Percentiles rank a stretch among this genome's conserved stretches.
These are phyloP conservation scores for Xylaria hypoxylon DNA, from an alignment of 2,329 filamentous ascomycete species.

Conservation along the genomic window DNA sequence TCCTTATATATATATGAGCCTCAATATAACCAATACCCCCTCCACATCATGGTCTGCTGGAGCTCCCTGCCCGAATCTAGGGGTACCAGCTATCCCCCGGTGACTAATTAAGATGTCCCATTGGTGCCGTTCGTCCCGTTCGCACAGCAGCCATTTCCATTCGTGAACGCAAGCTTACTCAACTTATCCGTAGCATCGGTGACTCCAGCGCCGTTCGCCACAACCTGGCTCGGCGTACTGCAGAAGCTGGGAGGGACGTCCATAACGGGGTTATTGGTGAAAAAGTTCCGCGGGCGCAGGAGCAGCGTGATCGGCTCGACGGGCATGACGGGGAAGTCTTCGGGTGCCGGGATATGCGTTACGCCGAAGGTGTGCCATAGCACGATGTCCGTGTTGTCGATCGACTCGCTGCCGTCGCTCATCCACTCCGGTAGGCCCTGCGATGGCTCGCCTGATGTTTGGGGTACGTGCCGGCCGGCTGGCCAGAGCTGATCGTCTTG, in stretches of 20 bases:
- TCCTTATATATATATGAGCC: too few relatives aligned
- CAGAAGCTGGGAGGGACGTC: constrained; percentile 83
- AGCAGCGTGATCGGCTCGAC: constrained; percentile 86
- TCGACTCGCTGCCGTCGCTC: constrained; percentile 72
- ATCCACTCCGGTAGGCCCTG: constrained; percentile 82
- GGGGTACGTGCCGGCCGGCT: constrained; percentile 86
- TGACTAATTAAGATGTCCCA: constrained; percentile 18
- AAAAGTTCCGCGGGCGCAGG: constrained; percentile 84
- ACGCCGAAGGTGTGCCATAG: constrained; percentile 95
- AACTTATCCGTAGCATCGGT: constrained; percentile 50
- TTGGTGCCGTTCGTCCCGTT: constrained; percentile 41
- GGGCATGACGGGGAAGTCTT: constrained; percentile 95
- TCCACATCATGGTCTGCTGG: too few relatives aligned
- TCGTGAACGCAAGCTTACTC: constrained; percentile 47
- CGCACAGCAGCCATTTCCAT: constrained; percentile 35
- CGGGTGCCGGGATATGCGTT: constrained; percentile 87
- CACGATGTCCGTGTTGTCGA: constrained; percentile 87
- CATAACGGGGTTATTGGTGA: constrained; percentile 80
- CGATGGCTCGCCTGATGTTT: constrained; percentile 84
- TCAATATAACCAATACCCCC: too few relatives aligned
- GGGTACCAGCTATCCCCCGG: too few relatives aligned
- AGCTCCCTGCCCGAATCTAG: too few relatives aligned
- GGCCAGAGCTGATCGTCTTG: constrained; percentile 85
- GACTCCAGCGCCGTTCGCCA: constrained; percentile 49
- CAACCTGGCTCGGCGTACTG: constrained; percentile 74